Base-by-base conservation (phyloP, 306 rosid genomes). In the Fragaria ananassa region DNA sequence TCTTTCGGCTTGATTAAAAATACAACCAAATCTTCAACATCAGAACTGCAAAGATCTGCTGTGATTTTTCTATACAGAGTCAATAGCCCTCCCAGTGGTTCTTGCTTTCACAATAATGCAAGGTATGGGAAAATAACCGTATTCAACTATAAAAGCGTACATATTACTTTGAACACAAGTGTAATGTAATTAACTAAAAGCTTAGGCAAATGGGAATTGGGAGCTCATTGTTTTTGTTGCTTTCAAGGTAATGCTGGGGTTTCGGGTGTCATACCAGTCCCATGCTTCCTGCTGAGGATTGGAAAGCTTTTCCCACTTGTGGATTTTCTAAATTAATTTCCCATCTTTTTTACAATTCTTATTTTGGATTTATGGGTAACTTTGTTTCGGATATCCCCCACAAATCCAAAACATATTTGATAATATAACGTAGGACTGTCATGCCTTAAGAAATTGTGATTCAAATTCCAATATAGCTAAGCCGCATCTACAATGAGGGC, bases 271-370 rank as follows among this genome's bases (percentile, higher is more conserved):
- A 70, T 15, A 23, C 69, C 10, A 11, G 37, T 67, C 72, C 76
- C 83, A 47, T 83, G 83, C 81, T 79, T 79, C 70, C 83, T 66
- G 76, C 72, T 51, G 35, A 54, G 86, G 78, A 73, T 77, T 72
- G 44, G 73, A 67, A 71, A 34, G 51, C 70, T 45, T 71, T 76
- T 57, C 62, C 39, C 63, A 73, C 78, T 18, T 11, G 17, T 11
- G 65, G 56, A 45, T 74, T 68, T 50, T 74, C 57, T 47, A 50
- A 49, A 37, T 37, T 49, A 4, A 50, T 11, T 70, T 25, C 7
- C 7, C 35, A 17, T 39, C 14, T 44, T 10, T 29, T 56, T 57
- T 72, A 62, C 50, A 14, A 19, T 42, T 7, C 35, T 5, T 35
- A 31, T 19, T 53, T 72, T 77, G 75, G 80, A 70, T 58, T 68